A percentile compares a stretch with the other conserved stretches of the same genome.
Evolutionary conservation across 2,329 filamentous ascomycete genomes (phyloP).

Genomic region (Trichophyton equinum): DNA sequence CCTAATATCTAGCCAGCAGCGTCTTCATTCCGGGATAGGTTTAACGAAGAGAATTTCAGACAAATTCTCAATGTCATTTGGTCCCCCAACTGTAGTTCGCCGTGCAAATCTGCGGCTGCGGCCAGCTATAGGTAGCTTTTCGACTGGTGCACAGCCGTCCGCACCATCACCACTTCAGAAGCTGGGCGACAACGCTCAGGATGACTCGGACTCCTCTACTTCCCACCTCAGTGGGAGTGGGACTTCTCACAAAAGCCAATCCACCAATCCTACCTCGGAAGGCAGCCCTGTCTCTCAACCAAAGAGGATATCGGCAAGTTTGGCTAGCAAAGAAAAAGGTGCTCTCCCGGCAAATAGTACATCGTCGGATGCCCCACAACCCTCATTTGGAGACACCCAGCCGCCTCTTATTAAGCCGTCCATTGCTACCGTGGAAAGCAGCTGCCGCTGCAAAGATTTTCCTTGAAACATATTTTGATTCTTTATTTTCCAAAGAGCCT

Average conservation of each 20-base stretch:
- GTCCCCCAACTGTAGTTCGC: slow-evolving; percentile 30
- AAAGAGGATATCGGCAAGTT: slow-evolving; percentile 6
- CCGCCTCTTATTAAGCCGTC: slow-evolving; percentile 19
- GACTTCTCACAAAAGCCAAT: slow-evolving; percentile 22
- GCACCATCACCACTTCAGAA: slow-evolving; percentile 12
- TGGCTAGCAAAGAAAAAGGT: slow-evolving; percentile 1
- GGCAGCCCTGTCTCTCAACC: slow-evolving; percentile 18
- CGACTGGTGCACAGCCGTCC: slow-evolving; percentile 14
- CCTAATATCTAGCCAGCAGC: background rate
- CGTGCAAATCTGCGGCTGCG: slow-evolving; percentile 25
- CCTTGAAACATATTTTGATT: slow-evolving; percentile 72
- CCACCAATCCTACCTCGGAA: slow-evolving; percentile 26
- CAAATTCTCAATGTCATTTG: slow-evolving; percentile 29
- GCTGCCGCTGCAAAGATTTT: slow-evolving; percentile 72
- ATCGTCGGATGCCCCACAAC: background rate
- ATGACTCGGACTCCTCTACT: slow-evolving; percentile 25
- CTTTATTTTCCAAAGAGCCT: slow-evolving; percentile 46
- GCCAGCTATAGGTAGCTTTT: slow-evolving; percentile 20
- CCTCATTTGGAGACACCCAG: slow-evolving; percentile 7
- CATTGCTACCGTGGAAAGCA: slow-evolving; percentile 60
- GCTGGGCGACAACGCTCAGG: slow-evolving; percentile 20
- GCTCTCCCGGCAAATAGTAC: background rate
- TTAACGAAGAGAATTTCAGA: slow-evolving; percentile 25
- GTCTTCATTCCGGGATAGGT: slow-evolving; percentile 19
- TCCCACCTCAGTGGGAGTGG: slow-evolving; percentile 18